Percentiles rank a stretch among this genome's conserved stretches.
Conservation (phyloP, 768 basidiomycete genomes). For the Boletus fagicola region DNA sequence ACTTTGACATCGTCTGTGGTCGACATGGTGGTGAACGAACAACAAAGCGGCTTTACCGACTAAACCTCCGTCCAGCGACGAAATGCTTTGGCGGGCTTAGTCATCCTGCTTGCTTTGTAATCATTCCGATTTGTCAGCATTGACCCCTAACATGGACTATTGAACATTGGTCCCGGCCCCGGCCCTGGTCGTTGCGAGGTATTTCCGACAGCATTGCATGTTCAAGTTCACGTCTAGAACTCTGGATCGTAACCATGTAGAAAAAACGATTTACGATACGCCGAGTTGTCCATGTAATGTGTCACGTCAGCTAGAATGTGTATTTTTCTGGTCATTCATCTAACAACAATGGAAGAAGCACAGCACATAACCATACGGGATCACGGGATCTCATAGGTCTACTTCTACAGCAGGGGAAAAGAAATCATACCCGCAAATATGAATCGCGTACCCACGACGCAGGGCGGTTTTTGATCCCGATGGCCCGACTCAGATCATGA, state of each 20-base stretch:
- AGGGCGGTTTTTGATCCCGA: not conserved
- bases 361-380: not conserved
- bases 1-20: conserved; percentile 48
- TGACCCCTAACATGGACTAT: conserved; percentile 4
- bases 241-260: not conserved
- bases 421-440: not conserved
- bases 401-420: not conserved
- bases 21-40: conserved; percentile 28
- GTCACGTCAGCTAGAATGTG: not conserved
- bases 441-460: not conserved
- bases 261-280: not conserved
- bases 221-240: not conserved
- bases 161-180: not conserved
- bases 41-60: not conserved
- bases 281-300: not conserved
- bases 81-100: conserved; percentile 11
- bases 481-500: not conserved
- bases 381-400: not conserved
- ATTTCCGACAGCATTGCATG: not conserved
- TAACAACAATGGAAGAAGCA: too few species aligned
- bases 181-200: not conserved
- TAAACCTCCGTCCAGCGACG: not conserved
- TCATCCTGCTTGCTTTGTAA: conserved; percentile 15
- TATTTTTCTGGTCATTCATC: not conserved
- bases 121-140: conserved; percentile 9